Conservation (phyloP, 2,329 filamentous ascomycete species). For the Camptophora hylomeconis region DNA sequence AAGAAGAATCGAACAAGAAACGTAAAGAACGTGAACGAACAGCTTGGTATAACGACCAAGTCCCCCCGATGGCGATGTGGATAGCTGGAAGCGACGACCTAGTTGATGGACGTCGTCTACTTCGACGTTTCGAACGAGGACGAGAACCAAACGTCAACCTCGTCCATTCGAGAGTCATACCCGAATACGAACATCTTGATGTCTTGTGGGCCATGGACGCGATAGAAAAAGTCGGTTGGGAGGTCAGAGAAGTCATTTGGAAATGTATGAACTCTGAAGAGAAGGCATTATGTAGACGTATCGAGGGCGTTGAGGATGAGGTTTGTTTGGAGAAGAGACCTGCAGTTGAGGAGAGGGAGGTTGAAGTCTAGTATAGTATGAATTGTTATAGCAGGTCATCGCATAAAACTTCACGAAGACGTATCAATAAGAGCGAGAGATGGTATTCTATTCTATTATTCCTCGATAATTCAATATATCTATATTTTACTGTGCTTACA, state of each 20-base stretch:
- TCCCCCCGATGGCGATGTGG: slow-evolving; percentile 80
- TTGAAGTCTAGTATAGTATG: not conserved
- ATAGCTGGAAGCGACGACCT: slow-evolving; percentile 70
- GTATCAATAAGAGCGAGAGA: no score
- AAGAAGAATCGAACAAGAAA: not conserved
- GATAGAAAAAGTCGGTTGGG: slow-evolving; percentile 67
- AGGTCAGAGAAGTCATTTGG: slow-evolving; percentile 75
- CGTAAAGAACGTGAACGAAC: slow-evolving; percentile 20
- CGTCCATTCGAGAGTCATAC: slow-evolving; percentile 70
- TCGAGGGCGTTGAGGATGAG: slow-evolving; percentile 47
- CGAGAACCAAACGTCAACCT: slow-evolving; percentile 70
- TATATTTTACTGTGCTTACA: no score
- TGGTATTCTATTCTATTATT: no score
- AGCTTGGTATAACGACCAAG: slow-evolving; percentile 71
- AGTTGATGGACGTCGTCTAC: slow-evolving; percentile 65
- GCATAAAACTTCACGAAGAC: no score
- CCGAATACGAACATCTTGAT: slow-evolving; percentile 85
- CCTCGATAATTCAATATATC: no score
- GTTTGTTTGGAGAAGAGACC: no score
- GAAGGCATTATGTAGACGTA: slow-evolving; percentile 48
- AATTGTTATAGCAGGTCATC: no score
- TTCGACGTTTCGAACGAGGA: slow-evolving; percentile 60
- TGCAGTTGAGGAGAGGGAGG: not conserved
- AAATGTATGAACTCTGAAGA: slow-evolving; percentile 49
- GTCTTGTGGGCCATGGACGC: slow-evolving; percentile 91